Evolutionary conservation across 495 filamentous ascomycete genomes (phyloP), one percentile per base, ranked within the genome.

Genomic region (Coniosporium apollinis): DNA sequence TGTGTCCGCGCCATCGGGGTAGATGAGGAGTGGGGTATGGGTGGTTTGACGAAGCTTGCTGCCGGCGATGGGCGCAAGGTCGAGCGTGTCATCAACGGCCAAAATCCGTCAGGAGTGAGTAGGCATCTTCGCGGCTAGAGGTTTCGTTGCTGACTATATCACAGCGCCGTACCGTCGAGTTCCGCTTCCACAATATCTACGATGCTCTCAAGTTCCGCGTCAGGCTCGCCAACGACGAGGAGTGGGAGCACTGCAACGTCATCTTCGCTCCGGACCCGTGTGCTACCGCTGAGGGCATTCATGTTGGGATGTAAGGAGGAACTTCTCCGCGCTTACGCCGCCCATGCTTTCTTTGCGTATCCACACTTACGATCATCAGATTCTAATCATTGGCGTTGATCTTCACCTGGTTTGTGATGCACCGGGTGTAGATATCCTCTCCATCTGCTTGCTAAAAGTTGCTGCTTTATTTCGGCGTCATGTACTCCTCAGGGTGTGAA

Each of bases 161-260:
- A 21, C 30, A 63, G 60, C 45, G 43, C 22, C 52, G 57, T 31
- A 49, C 36, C 17, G 55, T 64, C 10, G 38, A 45, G 31, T 64
- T 61, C 39, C 58, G 60, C 18, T 65, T 66, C 42, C 50, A 48
- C 28, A 51, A 43, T 36, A 55, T 66, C 24, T 49, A 50, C 1
- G 50, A 65, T 29, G 63, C 60, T 1, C 52, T 61, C 5, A 43
- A 46, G 4, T 66, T 66, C 49, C 53, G 51, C 22, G 40, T 44
- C 8, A 34, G 38, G 3, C 41, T 65, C 5, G 24, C 43, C 19
- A 50, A 64, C 25, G 45, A 56, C 17, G 49, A 56, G 14, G 59
- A 59, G 3, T 66, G 56, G 54, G 57, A 65, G 45, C 48, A 53
- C n/a, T 57, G 52, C 52, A 55, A 55, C 31, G 48, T 64, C 28